Evolutionary conservation across 768 basidiomycete genomes (phyloP).

Genomic region (Tylopilus sp.): DNA sequence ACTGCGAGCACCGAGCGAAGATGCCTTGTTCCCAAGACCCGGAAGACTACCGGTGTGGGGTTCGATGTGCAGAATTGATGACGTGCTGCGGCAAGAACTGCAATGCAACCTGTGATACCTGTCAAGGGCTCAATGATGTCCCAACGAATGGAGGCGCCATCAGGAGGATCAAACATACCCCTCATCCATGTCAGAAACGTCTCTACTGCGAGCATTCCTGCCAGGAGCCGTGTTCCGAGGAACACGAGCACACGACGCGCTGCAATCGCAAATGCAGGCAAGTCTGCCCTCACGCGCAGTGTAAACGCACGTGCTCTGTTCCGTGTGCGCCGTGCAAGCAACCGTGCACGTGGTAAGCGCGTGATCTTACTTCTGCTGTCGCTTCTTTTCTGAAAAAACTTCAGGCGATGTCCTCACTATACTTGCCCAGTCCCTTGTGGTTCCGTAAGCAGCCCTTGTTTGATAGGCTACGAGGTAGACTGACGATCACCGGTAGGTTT

Average conservation of each 20-base stretch:
- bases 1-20: conserved; percentile 50
- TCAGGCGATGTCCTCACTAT: conserved; percentile 52
- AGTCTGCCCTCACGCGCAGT: conserved; percentile 50
- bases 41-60: conserved; percentile 36
- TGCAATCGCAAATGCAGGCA: conserved; percentile 53
- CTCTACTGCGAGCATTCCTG: conserved; percentile 61
- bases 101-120: conserved; percentile 44
- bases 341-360: conserved; percentile 50
- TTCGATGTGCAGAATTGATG: conserved; percentile 43
- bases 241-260: conserved; percentile 45
- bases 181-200: conserved; percentile 48
- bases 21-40: conserved; percentile 51
- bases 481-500: conserved; percentile 44
- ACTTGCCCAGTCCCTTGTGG: conserved; percentile 63
- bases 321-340: conserved; percentile 64
- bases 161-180: conserved; percentile 34
- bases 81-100: conserved; percentile 54
- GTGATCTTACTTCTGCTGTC: background rate
- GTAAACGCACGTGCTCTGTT: conserved; percentile 44
- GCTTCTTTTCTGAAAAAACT: background rate
- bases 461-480: background rate
- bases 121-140: conserved; percentile 34
- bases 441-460: conserved; percentile 45
- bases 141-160: conserved; percentile 2
- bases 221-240: conserved; percentile 42